Conservation (phyloP, 768 basidiomycete species). For the Amanita subjunquillea region DNA sequence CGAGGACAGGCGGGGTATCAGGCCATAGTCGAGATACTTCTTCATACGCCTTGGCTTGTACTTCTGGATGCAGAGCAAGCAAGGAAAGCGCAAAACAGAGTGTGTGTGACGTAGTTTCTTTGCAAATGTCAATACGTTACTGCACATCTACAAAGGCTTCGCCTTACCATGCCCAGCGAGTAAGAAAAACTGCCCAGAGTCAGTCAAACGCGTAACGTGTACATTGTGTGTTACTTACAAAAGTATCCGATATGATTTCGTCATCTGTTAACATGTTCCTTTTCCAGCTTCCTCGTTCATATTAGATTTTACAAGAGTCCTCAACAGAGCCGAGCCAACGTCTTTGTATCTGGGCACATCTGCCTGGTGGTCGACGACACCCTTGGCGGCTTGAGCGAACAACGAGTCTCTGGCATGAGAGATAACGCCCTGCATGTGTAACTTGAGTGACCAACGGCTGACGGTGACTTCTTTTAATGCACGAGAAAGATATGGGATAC, state of each 20-base stretch:
- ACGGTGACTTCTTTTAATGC: conserved; percentile 16
- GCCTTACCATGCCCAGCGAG: conserved; percentile 39
- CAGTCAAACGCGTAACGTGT: not conserved
- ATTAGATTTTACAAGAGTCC: conserved; percentile 37
- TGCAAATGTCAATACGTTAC: not conserved
- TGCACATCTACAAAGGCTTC: not conserved
- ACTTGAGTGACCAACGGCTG: conserved; percentile 25
- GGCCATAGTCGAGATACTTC: conserved; percentile 33
- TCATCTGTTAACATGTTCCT: conserved; percentile 27
- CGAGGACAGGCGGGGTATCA: conserved; percentile 16
- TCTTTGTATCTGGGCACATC: conserved; percentile 8
- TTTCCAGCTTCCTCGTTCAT: conserved; percentile 22
- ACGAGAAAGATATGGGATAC: conserved; percentile 25
- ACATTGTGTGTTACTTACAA: conserved; percentile 20
- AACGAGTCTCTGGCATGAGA: conserved; percentile 23
- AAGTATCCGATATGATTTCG: conserved; percentile 38
- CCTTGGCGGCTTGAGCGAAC: conserved; percentile 12
- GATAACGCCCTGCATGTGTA: conserved; percentile 32
- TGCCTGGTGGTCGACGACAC: conserved; percentile 5
- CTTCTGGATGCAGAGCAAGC: conserved; percentile 39
- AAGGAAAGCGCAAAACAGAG: conserved; percentile 30
- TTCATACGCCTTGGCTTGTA: conserved; percentile 34
- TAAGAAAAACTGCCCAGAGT: conserved; percentile 26
- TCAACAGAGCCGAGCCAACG: conserved; percentile 26
- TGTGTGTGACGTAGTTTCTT: conserved; percentile 39